These are phyloP conservation scores for Byssochlamys sp. DNA, from an alignment of 2,329 filamentous ascomycete genomes.

Conservation along the genomic window DNA sequence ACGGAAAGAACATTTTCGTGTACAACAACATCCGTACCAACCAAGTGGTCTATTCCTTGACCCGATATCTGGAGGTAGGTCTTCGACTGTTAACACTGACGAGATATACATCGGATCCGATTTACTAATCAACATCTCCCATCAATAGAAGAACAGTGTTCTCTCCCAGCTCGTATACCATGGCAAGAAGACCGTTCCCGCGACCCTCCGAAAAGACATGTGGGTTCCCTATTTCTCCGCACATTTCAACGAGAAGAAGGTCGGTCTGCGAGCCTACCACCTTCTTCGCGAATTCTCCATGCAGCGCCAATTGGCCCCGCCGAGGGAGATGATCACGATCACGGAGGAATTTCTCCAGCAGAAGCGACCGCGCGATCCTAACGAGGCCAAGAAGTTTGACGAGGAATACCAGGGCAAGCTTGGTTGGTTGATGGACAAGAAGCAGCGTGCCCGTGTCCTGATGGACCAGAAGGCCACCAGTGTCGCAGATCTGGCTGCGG, in stretches of 20 bases:
- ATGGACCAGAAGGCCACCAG: conserved; percentile 58
- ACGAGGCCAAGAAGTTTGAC: conserved; percentile 33
- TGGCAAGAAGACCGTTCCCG: conserved; percentile 54
- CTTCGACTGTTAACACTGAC: neutral
- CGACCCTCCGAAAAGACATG: conserved; percentile 50
- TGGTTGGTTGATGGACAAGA: conserved; percentile 38
- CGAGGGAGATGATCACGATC: conserved; percentile 34
- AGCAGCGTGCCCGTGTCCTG: conserved; percentile 42
- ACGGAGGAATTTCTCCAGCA: conserved; percentile 34
- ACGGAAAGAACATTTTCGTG: conserved; percentile 53
- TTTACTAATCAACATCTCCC: neutral
- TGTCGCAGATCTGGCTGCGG: conserved; percentile 51
- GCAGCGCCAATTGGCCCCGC: conserved; percentile 48
- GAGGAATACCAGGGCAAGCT: conserved; percentile 32
- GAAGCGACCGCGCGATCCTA: conserved; percentile 29
- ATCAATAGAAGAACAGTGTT: conserved; percentile 39
- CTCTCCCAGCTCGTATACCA: conserved; percentile 52
- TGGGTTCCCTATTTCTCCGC: conserved; percentile 53
- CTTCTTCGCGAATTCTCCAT: conserved; percentile 52
- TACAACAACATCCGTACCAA: conserved; percentile 54
- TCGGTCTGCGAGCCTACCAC: conserved; percentile 48
- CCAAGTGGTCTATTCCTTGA: conserved; percentile 55
- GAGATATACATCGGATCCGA: neutral
- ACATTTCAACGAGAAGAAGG: conserved; percentile 41
- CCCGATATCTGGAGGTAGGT: conserved; percentile 46